A percentile compares a stretch with the other conserved stretches of the same genome.
Conservation (phyloP, 179 eudicot species). For the Drosera spatulata region DNA sequence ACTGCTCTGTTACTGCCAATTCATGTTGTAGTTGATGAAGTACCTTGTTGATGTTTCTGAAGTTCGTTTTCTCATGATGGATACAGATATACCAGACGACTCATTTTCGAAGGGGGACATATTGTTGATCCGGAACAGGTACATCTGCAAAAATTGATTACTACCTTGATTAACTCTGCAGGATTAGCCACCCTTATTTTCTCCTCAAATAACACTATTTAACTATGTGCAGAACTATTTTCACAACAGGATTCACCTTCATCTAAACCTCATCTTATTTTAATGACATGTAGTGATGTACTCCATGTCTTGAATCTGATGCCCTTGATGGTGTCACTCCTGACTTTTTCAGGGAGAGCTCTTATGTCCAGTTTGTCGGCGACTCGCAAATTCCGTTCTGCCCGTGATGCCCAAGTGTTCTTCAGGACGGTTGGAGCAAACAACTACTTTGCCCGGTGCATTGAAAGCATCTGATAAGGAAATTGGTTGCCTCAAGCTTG, state of each 20-base stretch:
- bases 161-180: background rate
- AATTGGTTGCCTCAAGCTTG: slow-evolving; percentile 26
- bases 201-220: background rate
- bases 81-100: slow-evolving; percentile 61
- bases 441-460: slow-evolving; percentile 13
- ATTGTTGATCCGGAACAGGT: slow-evolving; percentile 97
- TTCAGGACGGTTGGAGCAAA: slow-evolving; percentile 22
- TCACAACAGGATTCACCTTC: too few species aligned
- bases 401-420: slow-evolving; percentile 51
- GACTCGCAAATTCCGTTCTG: slow-evolving; percentile 78
- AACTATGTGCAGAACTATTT: too few species aligned
- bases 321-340: background rate
- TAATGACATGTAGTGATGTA: too few species aligned
- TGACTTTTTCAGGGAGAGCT: slow-evolving; percentile 71
- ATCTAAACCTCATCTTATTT: too few species aligned
- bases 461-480: slow-evolving; percentile 11
- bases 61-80: background rate
- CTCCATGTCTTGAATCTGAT: too few species aligned
- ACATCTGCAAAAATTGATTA: background rate
- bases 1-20: background rate
- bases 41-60: background rate
- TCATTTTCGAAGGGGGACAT: slow-evolving; percentile 82
- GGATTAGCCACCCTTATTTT: background rate
- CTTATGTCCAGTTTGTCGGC: slow-evolving; percentile 94
- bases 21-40: background rate